Evolutionary conservation across 2,329 filamentous ascomycete species (phyloP).

Genomic region (Scedosporium minutisporum): DNA sequence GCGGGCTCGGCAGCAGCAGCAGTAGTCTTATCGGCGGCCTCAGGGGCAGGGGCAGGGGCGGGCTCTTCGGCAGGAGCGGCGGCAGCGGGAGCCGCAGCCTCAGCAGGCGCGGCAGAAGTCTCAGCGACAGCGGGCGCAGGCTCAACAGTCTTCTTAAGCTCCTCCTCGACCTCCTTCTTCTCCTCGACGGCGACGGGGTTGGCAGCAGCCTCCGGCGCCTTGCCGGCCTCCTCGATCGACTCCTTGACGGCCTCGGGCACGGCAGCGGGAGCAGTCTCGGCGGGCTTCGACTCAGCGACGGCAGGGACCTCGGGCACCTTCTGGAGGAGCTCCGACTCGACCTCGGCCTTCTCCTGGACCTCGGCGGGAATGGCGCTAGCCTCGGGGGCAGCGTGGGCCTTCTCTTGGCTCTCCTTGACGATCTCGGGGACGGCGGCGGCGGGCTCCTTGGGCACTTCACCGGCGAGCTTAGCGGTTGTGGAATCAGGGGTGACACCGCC

Average conservation of each 20-base stretch:
- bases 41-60: constrained; percentile 1
- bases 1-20: constrained; percentile 10
- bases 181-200: constrained; percentile 61
- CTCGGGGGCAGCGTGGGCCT: constrained; percentile 16
- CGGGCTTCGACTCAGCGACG: constrained; percentile 54
- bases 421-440: constrained; percentile 29
- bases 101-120: constrained; percentile 8
- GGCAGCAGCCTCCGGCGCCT: constrained; percentile 60
- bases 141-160: constrained; percentile 49
- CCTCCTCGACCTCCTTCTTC: constrained; percentile 64
- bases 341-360: constrained; percentile 3
- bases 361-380: not conserved
- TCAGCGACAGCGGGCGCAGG: constrained; percentile 11
- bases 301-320: constrained; percentile 49
- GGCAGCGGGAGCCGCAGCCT: constrained; percentile 4
- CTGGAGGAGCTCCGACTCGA: constrained; percentile 7
- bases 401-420: constrained; percentile 63
- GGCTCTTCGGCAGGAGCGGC: not conserved
- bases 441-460: constrained; percentile 55
- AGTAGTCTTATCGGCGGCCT: not conserved
- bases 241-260: constrained; percentile 34
- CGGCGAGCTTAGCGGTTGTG: constrained; percentile 55
- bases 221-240: constrained; percentile 46
- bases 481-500: constrained; percentile 42
- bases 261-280: constrained; percentile 34